These are phyloP conservation scores for Diaporthe sp. DNA, from an alignment of 2,329 filamentous ascomycete species.

Conservation along the genomic window DNA sequence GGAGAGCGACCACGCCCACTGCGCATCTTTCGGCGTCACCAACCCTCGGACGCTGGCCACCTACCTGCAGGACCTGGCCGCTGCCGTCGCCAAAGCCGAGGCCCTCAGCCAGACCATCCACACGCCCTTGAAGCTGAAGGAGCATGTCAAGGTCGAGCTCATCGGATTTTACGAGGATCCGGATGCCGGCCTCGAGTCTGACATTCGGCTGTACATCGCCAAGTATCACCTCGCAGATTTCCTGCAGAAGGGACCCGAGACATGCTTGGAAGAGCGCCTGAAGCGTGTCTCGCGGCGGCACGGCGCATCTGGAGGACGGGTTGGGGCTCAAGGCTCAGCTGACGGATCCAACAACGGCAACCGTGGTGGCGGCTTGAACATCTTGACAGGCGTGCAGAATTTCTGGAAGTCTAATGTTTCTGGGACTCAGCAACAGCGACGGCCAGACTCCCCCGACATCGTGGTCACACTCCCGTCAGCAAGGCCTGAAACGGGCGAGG, in stretches of 20 bases:
- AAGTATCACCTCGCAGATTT: slow-evolving; percentile 68
- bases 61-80: slow-evolving; percentile 54
- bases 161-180: slow-evolving; percentile 73
- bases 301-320: slow-evolving; percentile 3
- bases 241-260: slow-evolving; percentile 67
- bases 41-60: slow-evolving; percentile 63
- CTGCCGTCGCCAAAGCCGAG: slow-evolving; percentile 55
- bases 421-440: slow-evolving; percentile 37
- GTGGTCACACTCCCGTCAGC: slow-evolving; percentile 52
- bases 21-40: slow-evolving; percentile 66
- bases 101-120: slow-evolving; percentile 55
- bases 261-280: slow-evolving; percentile 67
- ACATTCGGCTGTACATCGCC: slow-evolving; percentile 65
- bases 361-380: slow-evolving; percentile 44
- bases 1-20: slow-evolving; percentile 68
- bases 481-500: slow-evolving; percentile 47
- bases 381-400: slow-evolving; percentile 49
- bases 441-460: slow-evolving; percentile 53
- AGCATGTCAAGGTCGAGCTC: slow-evolving; percentile 69
- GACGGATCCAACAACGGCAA: slow-evolving; percentile 32
- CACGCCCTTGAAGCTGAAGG: slow-evolving; percentile 63
- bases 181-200: slow-evolving; percentile 52
- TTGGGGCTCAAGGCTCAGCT: neutral
- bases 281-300: slow-evolving; percentile 43
- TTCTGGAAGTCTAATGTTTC: slow-evolving; percentile 45